Percentiles rank a stretch among this genome's conserved stretches.
Conservation (phyloP, 305 asterid species). For the Solanum hybrid region DNA sequence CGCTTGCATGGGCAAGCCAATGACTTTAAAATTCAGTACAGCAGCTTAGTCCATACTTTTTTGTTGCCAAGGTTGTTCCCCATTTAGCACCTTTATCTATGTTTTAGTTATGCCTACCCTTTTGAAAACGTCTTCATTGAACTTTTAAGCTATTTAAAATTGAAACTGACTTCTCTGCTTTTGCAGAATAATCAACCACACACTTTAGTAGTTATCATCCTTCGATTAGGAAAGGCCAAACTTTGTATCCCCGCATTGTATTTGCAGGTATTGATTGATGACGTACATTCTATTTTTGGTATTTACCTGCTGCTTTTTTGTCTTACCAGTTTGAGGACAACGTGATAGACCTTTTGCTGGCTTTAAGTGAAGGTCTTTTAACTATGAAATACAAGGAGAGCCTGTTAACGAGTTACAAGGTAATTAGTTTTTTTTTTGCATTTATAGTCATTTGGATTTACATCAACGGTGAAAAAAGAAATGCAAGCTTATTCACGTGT, state of each 20-base stretch:
- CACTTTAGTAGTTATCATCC: slow-evolving; percentile 84
- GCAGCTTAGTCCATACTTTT: slow-evolving; percentile 89
- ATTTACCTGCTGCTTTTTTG: not conserved
- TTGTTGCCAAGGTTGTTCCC: slow-evolving; percentile 67
- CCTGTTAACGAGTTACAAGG: slow-evolving; percentile 61
- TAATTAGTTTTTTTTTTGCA: not conserved
- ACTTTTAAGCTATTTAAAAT: not conserved
- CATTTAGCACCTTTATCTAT: not conserved
- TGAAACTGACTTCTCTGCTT: slow-evolving; percentile 6
- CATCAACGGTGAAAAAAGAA: not conserved
- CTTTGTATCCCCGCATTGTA: slow-evolving; percentile 89
- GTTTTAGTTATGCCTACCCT: not conserved
- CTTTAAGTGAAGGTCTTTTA: slow-evolving; percentile 64
- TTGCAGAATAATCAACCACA: slow-evolving; percentile 89
- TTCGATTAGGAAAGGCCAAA: slow-evolving; percentile 95
- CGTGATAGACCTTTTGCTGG: slow-evolving; percentile 50
- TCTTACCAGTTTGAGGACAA: slow-evolving; percentile 70
- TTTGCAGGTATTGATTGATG: slow-evolving; percentile 57
- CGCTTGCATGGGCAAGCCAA: slow-evolving; percentile 97
- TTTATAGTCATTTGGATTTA: not conserved
- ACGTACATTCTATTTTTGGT: not conserved
- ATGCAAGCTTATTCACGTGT: not conserved
- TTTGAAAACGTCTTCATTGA: not conserved
- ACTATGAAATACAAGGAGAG: slow-evolving; percentile 65
- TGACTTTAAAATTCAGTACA: slow-evolving; percentile 93